These are phyloP conservation scores for Chrysosporium keratinophilum DNA, from an alignment of 2,329 filamentous ascomycete genomes.

Conservation along the genomic window DNA sequence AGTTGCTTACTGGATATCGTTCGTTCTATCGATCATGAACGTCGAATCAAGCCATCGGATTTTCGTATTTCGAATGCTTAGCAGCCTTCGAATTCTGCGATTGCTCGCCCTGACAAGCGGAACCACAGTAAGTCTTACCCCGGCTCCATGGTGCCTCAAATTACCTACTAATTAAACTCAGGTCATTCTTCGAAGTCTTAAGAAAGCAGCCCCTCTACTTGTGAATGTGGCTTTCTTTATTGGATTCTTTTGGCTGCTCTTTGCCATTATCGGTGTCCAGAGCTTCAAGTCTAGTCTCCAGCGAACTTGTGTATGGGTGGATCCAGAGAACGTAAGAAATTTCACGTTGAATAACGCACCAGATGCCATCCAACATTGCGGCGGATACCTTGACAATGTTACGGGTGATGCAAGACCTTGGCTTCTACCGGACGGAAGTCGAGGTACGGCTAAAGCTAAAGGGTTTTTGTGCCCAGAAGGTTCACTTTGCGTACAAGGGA, in stretches of 20 bases:
- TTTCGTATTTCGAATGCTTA: constrained; percentile 92
- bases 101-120: constrained; percentile 87
- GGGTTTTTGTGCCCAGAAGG: constrained; percentile 79
- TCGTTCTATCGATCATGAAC: constrained; percentile 59
- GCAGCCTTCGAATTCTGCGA: constrained; percentile 82
- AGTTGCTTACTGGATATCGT: constrained; percentile 88
- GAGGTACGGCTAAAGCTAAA: constrained; percentile 50
- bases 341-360: constrained; percentile 41
- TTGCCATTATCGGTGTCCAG: constrained; percentile 92
- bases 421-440: constrained; percentile 47
- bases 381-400: constrained; percentile 59
- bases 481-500: constrained; percentile 69
- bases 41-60: constrained; percentile 61
- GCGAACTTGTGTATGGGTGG: constrained; percentile 68
- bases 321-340: constrained; percentile 41
- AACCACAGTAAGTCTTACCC: constrained; percentile 58
- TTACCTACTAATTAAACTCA: constrained; percentile 28
- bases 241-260: constrained; percentile 93
- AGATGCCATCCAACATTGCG: constrained; percentile 67
- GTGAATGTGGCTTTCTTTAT: constrained; percentile 91
- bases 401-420: constrained; percentile 56
- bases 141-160: neutral
- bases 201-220: constrained; percentile 84
- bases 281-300: constrained; percentile 81
- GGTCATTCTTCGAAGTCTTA: constrained; percentile 89